Base-by-base conservation (phyloP, 2,329 filamentous ascomycete species). In the Cryphonectria nitschkei region DNA sequence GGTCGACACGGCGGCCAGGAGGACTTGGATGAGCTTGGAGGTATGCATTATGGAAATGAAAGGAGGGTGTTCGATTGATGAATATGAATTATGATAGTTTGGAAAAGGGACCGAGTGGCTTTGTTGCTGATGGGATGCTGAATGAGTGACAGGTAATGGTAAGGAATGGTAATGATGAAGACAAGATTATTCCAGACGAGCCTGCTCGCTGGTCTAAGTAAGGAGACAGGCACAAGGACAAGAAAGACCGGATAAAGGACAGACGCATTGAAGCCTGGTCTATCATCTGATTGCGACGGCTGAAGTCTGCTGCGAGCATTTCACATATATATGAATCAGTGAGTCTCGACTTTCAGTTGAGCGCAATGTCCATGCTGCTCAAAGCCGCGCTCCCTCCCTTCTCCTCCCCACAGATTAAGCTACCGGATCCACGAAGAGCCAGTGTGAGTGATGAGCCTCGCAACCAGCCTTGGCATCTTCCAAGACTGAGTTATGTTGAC, bases 131-230 rank as follows among this genome's bases (percentile, higher is more conserved):
- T 14, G 58, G 34, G 46, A 32, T 34, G 39, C 60, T 16, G 46
- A 68, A 67, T 61, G 69, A 70, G 54, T 61, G 65, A 70, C 69
- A n/a, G 29, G 60, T 11, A 39, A 39, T 39, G 37, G 37, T 1
- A 1, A 39, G 9, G 37, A 70, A 70, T 46, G 61, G 52, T 58
- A 64, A 46, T 50, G 37, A 62, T n/a, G 54, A 52, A 19, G 39
- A 39, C 37, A 19, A 54, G 22, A 32, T 52, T 58, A 58, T 68
- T 68, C 60, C 65, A 60, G 39, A 63, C 65, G 52, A 70, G 69
- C 69, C 69, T 70, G 56, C 58, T 70, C 58, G 58, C 54, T 58
- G 54, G 29, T 32, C 26, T 7, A 16, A 14, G 54, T 58, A 58
- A 13, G 29, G 5, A 58, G 19, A n/a, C 46, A 56, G 26, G 34